A percentile compares a stretch with the other conserved stretches of the same genome.
These are phyloP conservation scores for Polychaeton citri DNA, from an alignment of 2,329 filamentous ascomycete species.

Conservation along the genomic window DNA sequence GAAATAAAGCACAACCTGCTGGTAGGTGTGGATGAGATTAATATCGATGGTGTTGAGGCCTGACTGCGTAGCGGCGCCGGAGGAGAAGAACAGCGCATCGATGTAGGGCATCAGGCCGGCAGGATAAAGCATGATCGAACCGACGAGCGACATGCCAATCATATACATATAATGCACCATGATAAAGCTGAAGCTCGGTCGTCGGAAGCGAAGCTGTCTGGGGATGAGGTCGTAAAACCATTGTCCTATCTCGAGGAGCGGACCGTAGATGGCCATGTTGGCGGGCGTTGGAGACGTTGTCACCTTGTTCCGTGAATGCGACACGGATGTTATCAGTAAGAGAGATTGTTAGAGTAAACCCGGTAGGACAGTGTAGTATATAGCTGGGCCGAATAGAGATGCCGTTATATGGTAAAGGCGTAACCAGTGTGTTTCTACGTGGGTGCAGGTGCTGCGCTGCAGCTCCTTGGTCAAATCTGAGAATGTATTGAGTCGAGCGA, in stretches of 20 bases:
- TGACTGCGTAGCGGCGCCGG: slow-evolving; percentile 77
- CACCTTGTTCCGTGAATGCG: no score
- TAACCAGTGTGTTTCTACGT: no score
- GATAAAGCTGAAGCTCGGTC: slow-evolving; percentile 69
- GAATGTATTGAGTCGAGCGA: no score
- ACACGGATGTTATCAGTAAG: no score
- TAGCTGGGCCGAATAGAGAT: no score
- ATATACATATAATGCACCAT: slow-evolving; percentile 75
- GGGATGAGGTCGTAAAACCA: slow-evolving; percentile 1
- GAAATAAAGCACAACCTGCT: slow-evolving; percentile 53
- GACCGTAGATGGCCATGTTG: background rate
- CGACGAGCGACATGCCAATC: slow-evolving; percentile 55
- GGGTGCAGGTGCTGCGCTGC: no score
- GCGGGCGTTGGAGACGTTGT: background rate
- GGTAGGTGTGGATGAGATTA: slow-evolving; percentile 33
- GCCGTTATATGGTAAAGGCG: no score
- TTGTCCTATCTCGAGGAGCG: background rate
- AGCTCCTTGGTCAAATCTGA: no score
- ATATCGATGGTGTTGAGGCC: slow-evolving; percentile 65
- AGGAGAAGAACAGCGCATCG: slow-evolving; percentile 80
- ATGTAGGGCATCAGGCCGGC: slow-evolving; percentile 57
- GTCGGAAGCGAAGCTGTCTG: slow-evolving; percentile 10
- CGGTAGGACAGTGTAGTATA: no score
- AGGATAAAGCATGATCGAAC: slow-evolving; percentile 64
- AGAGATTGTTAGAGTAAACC: no score